Percentiles rank a stretch among this genome's conserved stretches.
Evolutionary conservation across 2,329 filamentous ascomycete species (phyloP).

Genomic region (Ceratocystiopsis brevicomis): DNA sequence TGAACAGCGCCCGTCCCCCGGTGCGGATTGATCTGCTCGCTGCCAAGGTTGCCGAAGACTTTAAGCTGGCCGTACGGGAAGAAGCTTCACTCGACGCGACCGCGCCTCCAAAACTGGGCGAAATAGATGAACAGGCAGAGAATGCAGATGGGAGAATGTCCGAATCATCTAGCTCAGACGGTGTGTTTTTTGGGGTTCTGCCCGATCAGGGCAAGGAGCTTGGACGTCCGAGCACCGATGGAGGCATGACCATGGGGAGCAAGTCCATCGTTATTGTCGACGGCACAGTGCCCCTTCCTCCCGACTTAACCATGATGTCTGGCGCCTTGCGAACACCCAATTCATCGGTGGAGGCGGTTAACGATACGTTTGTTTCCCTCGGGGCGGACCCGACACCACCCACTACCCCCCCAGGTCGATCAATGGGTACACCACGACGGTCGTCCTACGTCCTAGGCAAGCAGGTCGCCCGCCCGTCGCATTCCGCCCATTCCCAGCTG

Average conservation of each 20-base stretch:
- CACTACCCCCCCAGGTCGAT: constrained; percentile 35
- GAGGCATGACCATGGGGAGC: constrained; percentile 56
- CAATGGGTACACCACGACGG: constrained; percentile 27
- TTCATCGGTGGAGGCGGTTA: constrained; percentile 26
- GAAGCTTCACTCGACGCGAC: constrained; percentile 29
- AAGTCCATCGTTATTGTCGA: constrained; percentile 83
- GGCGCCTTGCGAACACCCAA: constrained; percentile 25
- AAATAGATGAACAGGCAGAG: not conserved
- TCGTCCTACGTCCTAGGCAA: constrained; percentile 37
- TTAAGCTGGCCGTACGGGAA: constrained; percentile 55
- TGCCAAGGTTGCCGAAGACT: constrained; percentile 60
- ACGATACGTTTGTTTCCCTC: constrained; percentile 23
- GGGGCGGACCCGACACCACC: constrained; percentile 39
- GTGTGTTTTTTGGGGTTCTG: constrained; percentile 9
- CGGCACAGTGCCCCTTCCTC: constrained; percentile 29
- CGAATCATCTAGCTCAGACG: constrained; percentile 17
- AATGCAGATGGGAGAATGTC: constrained; percentile 14
- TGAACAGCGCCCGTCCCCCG: constrained; percentile 27
- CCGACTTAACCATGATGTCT: constrained; percentile 30
- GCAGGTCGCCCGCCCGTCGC: constrained; percentile 19
- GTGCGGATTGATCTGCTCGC: constrained; percentile 66
- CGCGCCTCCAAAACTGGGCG: not conserved
- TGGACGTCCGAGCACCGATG: constrained; percentile 29
- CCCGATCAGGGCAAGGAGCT: not conserved
- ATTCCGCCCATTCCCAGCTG: constrained; percentile 10